Evolutionary conservation across 371 early-diverging fungal genomes (phyloP).

Genomic region (Batkoa obscura): DNA sequence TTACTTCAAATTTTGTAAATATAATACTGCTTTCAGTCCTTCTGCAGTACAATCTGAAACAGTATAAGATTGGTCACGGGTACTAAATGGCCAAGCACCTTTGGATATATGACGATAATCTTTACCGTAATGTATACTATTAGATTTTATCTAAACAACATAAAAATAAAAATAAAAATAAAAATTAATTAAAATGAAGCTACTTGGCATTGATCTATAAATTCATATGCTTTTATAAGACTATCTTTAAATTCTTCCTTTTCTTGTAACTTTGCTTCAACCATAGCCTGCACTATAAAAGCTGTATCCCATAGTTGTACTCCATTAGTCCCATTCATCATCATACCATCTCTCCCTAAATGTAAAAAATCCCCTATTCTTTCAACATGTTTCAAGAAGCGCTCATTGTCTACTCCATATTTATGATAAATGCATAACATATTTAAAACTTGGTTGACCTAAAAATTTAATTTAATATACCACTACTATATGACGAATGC

Average conservation of each 20-base stretch:
- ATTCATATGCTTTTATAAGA: slow-evolving; percentile 50
- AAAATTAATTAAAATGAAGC: neutral
- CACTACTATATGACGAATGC: neutral
- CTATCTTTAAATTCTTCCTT: slow-evolving; percentile 41
- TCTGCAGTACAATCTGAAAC: slow-evolving; percentile 96
- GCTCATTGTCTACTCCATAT: slow-evolving; percentile 68
- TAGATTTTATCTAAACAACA: slow-evolving; percentile 33
- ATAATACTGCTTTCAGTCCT: slow-evolving; percentile 63
- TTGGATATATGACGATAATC: slow-evolving; percentile 65
- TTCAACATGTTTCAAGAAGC: slow-evolving; percentile 53
- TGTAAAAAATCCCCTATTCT: slow-evolving; percentile 73
- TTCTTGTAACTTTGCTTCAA: slow-evolving; percentile 28
- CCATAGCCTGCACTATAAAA: slow-evolving; percentile 61
- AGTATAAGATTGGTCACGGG: slow-evolving; percentile 80
- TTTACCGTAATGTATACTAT: slow-evolving; percentile 39
- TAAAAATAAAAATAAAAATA: neutral
- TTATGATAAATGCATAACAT: slow-evolving; percentile 61
- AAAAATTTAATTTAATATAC: slow-evolving; percentile 2
- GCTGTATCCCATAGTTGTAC: slow-evolving; percentile 94
- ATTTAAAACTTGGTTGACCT: slow-evolving; percentile 83
- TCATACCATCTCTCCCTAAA: slow-evolving; percentile 79
- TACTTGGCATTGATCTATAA: slow-evolving; percentile 70
- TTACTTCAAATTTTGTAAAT: slow-evolving; percentile 42
- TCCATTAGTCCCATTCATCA: slow-evolving; percentile 95
- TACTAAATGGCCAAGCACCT: slow-evolving; percentile 96